phyloP scores from a whole-genome alignment of 306 rosid genomes.

The Quercus bicolor region DNA sequence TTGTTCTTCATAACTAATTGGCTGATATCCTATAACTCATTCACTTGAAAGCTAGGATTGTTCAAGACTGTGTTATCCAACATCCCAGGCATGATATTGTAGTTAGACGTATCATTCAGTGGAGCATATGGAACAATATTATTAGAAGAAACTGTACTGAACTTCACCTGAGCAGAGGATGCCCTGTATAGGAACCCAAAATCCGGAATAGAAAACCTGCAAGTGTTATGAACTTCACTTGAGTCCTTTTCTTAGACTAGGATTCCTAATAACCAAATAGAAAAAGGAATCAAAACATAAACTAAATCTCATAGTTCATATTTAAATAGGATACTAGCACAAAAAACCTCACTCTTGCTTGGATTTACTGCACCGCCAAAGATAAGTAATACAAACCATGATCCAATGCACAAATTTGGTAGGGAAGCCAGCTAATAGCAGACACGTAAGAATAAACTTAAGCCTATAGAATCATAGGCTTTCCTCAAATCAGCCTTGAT shows the following conservation, averaged over 20 bases:
- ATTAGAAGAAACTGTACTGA: not conserved
- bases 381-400: no score
- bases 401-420: no score
- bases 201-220: constrained; percentile 83
- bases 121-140: not conserved
- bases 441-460: no score
- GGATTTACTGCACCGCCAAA: no score
- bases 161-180: constrained; percentile 49
- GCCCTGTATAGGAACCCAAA: constrained; percentile 87
- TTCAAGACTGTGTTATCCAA: not conserved
- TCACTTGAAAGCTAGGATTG: not conserved
- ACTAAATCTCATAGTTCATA: constrained; percentile 2
- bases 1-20: not conserved
- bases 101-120: not conserved
- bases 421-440: no score
- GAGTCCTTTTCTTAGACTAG: not conserved
- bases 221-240: constrained; percentile 21
- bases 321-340: not conserved
- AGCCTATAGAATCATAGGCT: no score
- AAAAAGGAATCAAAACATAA: no score
- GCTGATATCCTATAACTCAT: not conserved
- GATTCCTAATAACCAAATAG: no score
- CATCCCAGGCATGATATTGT: not conserved
- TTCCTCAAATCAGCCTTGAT: no score
- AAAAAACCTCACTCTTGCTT: no score